Evolutionary conservation across 2,329 filamentous ascomycete species (phyloP).

Genomic region (Arthroderma sp.): DNA sequence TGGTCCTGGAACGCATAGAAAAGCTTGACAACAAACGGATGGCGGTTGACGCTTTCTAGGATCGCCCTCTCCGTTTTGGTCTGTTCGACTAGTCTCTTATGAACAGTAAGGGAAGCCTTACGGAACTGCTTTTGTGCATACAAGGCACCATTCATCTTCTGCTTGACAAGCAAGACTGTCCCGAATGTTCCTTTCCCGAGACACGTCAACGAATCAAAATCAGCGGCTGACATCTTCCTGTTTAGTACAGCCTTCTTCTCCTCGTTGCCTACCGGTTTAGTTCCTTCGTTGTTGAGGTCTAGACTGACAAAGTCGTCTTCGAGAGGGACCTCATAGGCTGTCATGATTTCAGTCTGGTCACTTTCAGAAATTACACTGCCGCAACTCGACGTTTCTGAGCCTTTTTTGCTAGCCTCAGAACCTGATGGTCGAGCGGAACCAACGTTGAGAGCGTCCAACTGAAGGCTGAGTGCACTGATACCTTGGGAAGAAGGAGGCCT

Average conservation of each 20-base stretch:
- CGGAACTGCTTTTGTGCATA: conserved; percentile 98
- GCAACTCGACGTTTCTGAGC: conserved; percentile 41
- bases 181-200: conserved; percentile 94
- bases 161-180: conserved; percentile 86
- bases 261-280: conserved; percentile 29
- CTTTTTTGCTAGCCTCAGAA: conserved; percentile 40
- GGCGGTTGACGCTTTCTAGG: conserved; percentile 86
- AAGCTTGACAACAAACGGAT: conserved; percentile 95
- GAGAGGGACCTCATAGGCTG: conserved; percentile 74
- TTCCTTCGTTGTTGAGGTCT: conserved; percentile 26
- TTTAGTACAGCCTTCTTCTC: conserved; percentile 41
- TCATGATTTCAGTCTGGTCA: conserved; percentile 57
- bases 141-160: conserved; percentile 71
- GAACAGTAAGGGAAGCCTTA: conserved; percentile 87
- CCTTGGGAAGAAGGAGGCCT: conserved; percentile 47
- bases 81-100: conserved; percentile 92
- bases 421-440: conserved; percentile 48
- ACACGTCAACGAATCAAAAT: conserved; percentile 83
- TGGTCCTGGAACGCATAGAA: conserved; percentile 98
- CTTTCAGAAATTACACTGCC: conserved; percentile 50
- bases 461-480: conserved; percentile 69
- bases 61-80: conserved; percentile 95
- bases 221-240: conserved; percentile 80
- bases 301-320: conserved; percentile 72
- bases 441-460: conserved; percentile 67